Conservation (phyloP, 495 filamentous ascomycete species). For the Neurospora sp. region DNA sequence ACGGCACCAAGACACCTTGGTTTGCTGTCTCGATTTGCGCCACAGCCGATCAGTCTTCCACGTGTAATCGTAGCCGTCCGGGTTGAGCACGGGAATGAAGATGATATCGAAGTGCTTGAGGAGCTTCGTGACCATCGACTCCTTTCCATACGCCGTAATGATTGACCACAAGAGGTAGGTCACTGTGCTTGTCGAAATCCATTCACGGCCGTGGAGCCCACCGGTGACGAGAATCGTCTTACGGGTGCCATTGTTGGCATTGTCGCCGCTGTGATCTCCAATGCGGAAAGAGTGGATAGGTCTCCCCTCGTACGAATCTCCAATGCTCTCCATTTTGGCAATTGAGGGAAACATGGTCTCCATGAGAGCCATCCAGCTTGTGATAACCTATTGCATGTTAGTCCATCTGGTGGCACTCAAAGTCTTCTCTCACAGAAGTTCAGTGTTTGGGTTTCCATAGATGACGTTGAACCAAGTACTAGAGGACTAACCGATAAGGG, state of each 20-base stretch:
- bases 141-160: slow-evolving; percentile 68
- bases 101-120: slow-evolving; percentile 76
- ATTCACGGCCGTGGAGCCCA: slow-evolving; percentile 85
- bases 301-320: slow-evolving; percentile 74
- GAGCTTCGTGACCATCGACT: slow-evolving; percentile 56
- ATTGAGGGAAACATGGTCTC: slow-evolving; percentile 79
- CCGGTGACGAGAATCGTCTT: slow-evolving; percentile 79
- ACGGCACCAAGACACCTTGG: slow-evolving; percentile 69
- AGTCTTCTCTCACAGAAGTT: slow-evolving; percentile 20
- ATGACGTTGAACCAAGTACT: not conserved
- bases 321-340: slow-evolving; percentile 63
- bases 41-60: slow-evolving; percentile 89
- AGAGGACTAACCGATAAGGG: slow-evolving; percentile 57
- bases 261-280: slow-evolving; percentile 45
- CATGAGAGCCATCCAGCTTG: slow-evolving; percentile 82
- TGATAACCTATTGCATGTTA: slow-evolving; percentile 20
- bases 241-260: slow-evolving; percentile 28
- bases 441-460: not conserved
- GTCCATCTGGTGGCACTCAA: not conserved
- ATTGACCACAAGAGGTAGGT: slow-evolving; percentile 84
- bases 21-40: slow-evolving; percentile 89
- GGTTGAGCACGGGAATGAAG: slow-evolving; percentile 81
- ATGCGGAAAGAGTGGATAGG: slow-evolving; percentile 75
- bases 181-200: slow-evolving; percentile 91
- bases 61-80: slow-evolving; percentile 88